Percentiles rank a stretch among this genome's conserved stretches.
These are phyloP conservation scores for Hymenochaete sp. DNA, from an alignment of 1,284 basidiomycete species.

Conservation along the genomic window DNA sequence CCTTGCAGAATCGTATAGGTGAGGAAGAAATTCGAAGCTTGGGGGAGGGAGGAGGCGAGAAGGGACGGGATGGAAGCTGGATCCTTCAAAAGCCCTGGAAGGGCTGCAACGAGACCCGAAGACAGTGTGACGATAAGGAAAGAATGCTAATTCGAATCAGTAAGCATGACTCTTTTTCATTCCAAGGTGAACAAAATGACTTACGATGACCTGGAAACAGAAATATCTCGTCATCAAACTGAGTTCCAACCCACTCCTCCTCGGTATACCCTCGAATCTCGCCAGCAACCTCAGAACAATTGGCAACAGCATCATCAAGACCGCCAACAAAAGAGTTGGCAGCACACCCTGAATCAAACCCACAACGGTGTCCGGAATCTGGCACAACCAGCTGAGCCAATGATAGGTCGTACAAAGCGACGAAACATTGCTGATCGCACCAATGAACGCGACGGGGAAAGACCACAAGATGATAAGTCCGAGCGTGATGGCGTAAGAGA, in stretches of 20 bases:
- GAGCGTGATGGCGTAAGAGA: conserved; percentile 55
- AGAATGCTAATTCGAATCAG: conserved; percentile 50
- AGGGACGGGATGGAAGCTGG: conserved; percentile 55
- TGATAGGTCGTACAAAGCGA: conserved; percentile 53
- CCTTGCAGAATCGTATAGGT: conserved; percentile 64
- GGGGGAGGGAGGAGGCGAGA: conserved; percentile 70
- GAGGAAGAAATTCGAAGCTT: conserved; percentile 90
- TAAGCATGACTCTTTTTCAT: conserved; percentile 2
- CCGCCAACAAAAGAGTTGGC: conserved; percentile 76
- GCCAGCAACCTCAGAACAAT: conserved; percentile 76
- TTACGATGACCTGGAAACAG: conserved; percentile 81
- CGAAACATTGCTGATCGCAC: conserved; percentile 76
- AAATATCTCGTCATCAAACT: conserved; percentile 90
- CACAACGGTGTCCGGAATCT: conserved; percentile 49
- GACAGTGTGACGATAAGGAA: conserved; percentile 83
- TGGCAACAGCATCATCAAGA: conserved; percentile 88
- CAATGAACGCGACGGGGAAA: conserved; percentile 80
- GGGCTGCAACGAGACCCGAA: conserved; percentile 70
- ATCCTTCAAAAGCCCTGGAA: conserved; percentile 53
- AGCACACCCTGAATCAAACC: conserved; percentile 91
- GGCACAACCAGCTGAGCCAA: conserved; percentile 83
- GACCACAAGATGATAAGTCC: conserved; percentile 68
- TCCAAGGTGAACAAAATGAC: conserved; percentile 28
- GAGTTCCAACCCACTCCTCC: conserved; percentile 75
- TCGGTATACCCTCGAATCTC: conserved; percentile 75